Evolutionary conservation across 129 eudicot species (phyloP).

Genomic region (Cynara cardunculus): DNA sequence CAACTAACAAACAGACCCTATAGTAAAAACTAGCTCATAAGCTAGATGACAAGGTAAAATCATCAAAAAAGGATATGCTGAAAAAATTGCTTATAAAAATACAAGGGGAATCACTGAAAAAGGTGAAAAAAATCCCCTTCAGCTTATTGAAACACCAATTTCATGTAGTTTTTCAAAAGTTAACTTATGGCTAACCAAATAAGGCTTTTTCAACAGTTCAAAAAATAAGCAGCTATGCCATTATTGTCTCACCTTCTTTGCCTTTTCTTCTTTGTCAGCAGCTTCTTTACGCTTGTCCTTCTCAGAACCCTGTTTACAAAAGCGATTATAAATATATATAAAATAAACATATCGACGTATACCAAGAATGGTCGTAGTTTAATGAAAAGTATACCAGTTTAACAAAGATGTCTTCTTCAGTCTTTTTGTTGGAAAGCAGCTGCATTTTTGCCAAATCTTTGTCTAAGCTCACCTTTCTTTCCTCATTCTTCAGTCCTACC

Average conservation of each 20-base stretch:
- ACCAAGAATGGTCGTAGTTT: not conserved
- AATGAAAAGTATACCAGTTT: slow-evolving; percentile 48
- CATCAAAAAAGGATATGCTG: not conserved
- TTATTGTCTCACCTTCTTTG: slow-evolving; percentile 48
- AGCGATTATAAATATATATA: not conserved
- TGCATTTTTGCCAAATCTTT: slow-evolving; percentile 79
- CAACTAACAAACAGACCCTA: too few relatives aligned
- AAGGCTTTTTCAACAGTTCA: not conserved
- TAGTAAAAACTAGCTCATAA: not conserved
- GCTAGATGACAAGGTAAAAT: not conserved
- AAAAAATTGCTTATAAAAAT: too few relatives aligned
- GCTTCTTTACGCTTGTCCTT: slow-evolving; percentile 79
- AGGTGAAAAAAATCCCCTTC: not conserved
- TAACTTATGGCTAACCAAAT: not conserved
- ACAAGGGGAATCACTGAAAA: not conserved
- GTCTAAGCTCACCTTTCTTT: slow-evolving; percentile 64
- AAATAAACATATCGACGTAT: not conserved
- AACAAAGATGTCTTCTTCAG: slow-evolving; percentile 71
- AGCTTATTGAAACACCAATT: not conserved
- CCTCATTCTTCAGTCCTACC: slow-evolving; percentile 51
- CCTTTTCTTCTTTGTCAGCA: slow-evolving; percentile 69
- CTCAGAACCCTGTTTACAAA: slow-evolving; percentile 57
- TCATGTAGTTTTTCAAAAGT: not conserved
- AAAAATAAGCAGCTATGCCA: not conserved
- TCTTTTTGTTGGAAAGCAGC: slow-evolving; percentile 73